Conservation (phyloP, 2,329 filamentous ascomycete species). For the Hymenoscyphus repandus region DNA sequence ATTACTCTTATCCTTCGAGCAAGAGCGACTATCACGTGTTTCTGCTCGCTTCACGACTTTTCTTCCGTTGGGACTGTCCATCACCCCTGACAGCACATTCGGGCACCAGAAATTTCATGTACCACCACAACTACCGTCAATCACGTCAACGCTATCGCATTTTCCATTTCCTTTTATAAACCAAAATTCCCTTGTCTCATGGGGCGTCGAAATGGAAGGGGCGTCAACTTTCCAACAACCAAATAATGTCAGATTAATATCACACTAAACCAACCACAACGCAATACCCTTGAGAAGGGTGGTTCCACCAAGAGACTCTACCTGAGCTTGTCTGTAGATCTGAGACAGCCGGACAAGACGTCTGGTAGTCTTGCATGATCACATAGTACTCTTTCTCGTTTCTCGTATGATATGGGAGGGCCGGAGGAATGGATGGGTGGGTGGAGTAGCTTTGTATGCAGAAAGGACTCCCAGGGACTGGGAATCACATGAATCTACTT, state of each 20-base stretch:
- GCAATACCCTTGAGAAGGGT: neutral
- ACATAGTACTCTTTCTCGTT: too few relatives aligned
- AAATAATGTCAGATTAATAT: conserved; percentile 10
- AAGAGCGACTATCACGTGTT: neutral
- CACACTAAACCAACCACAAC: neutral
- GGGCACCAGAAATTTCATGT: conserved; percentile 2
- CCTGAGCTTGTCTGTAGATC: too few relatives aligned
- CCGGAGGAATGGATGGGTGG: too few relatives aligned
- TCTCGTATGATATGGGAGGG: too few relatives aligned
- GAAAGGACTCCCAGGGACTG: too few relatives aligned
- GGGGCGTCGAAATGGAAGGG: neutral
- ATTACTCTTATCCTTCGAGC: neutral
- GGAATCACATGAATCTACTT: too few relatives aligned
- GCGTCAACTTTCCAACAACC: neutral
- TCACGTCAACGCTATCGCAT: neutral
- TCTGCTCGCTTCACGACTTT: neutral
- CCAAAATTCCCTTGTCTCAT: conserved; percentile 3
- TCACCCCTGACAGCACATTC: neutral
- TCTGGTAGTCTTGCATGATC: too few relatives aligned
- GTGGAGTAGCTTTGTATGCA: too few relatives aligned
- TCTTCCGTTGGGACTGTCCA: neutral
- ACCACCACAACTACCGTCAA: conserved; percentile 6
- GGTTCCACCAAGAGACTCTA: too few relatives aligned
- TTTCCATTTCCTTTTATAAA: neutral
- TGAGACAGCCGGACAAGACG: too few relatives aligned